Evolutionary conservation across 2,329 filamentous ascomycete species (phyloP), one percentile per base, ranked within the genome.

Genomic region (Tolypocladium paradoxum): DNA sequence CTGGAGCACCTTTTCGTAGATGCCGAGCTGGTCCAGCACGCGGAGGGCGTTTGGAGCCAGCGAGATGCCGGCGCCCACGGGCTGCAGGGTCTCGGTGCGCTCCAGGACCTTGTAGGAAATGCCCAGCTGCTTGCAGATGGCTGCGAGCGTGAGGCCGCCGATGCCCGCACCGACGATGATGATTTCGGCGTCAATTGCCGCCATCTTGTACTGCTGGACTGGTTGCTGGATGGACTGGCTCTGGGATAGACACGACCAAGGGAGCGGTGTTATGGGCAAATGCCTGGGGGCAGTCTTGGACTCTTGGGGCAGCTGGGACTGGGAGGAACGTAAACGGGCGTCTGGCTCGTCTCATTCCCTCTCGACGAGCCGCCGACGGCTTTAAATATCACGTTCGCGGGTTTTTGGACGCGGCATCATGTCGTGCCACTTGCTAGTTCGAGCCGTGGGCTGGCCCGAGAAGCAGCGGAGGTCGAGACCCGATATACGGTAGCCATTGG

Each of bases 161-260:
- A 61, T 61, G 11, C 60, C 60, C 8, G 55, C 60, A 1, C 60
- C 60, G 29, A 60, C 57, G n/a, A 62, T 59, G 50, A 62, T 54
- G 49, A 62, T 50, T 33, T 56, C 52, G 27, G 54, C 54, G 46
- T 57, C 52, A n/a, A 56, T 18, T 4, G 9, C n/a, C 33, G 24
- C 11, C 52, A 53, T 53, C 14, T 16, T 50, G n/a, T 7, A n/a
- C n/a, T n/a, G n/a, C n/a, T n/a, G n/a, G n/a, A n/a, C n/a, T n/a
- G n/a, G n/a, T n/a, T n/a, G n/a, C n/a, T 20, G 18, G 9, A n/a
- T 1, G n/a, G 18, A 11, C 22, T 3, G 7, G 14, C 20, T 3
- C 9, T 40, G n/a, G n/a, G 20, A 22, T 40, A n/a, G n/a, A 12
- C 8, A n/a, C 22, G n/a, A 20, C n/a, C n/a, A 22, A n/a, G 4